phyloP scores from a whole-genome alignment of 208 protist genomes.

The Wallacemonas sp. region DNA sequence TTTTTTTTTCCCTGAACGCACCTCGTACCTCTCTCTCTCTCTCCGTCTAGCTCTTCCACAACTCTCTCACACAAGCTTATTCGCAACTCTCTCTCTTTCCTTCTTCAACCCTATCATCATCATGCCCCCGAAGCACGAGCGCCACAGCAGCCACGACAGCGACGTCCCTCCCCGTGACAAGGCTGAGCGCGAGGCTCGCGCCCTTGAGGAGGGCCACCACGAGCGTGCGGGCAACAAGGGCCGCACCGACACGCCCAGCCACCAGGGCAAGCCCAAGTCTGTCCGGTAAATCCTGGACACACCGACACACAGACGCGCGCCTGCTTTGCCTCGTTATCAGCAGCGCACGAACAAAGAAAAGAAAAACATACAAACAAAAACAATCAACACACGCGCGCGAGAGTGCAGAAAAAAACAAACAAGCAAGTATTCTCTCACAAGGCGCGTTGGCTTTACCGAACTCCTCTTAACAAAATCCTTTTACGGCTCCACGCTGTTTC shows the following conservation, averaged over 20 bases:
- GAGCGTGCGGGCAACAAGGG: slow-evolving; percentile 75
- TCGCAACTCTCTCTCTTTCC: not conserved
- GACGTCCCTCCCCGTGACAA: slow-evolving; percentile 71
- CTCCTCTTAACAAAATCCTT: not conserved
- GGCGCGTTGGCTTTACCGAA: too few relatives aligned
- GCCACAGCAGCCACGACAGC: slow-evolving; percentile 40
- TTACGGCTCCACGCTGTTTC: not conserved
- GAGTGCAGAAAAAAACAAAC: too few relatives aligned
- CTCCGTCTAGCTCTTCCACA: not conserved
- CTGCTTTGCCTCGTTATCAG: too few relatives aligned
- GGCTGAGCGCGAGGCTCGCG: slow-evolving; percentile 63
- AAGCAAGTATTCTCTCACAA: too few relatives aligned
- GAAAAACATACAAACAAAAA: not conserved
- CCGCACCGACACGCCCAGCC: slow-evolving; percentile 56
- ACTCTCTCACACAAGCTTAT: not conserved
- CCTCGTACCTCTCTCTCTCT: not conserved
- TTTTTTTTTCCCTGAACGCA: too few relatives aligned
- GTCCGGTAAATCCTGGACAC: slow-evolving; percentile 41
- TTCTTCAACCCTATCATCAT: not conserved
- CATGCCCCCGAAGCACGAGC: slow-evolving; percentile 48
- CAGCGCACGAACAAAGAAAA: not conserved
- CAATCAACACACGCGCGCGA: too few relatives aligned
- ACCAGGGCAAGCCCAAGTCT: slow-evolving; percentile 82
- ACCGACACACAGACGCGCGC: not conserved
- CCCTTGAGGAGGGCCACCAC: slow-evolving; percentile 81